A percentile compares a stretch with the other conserved stretches of the same genome.
These are phyloP conservation scores for Cyberlindnera euphorbiiphila DNA, from an alignment of 805 yeast genomes.

Conservation along the genomic window DNA sequence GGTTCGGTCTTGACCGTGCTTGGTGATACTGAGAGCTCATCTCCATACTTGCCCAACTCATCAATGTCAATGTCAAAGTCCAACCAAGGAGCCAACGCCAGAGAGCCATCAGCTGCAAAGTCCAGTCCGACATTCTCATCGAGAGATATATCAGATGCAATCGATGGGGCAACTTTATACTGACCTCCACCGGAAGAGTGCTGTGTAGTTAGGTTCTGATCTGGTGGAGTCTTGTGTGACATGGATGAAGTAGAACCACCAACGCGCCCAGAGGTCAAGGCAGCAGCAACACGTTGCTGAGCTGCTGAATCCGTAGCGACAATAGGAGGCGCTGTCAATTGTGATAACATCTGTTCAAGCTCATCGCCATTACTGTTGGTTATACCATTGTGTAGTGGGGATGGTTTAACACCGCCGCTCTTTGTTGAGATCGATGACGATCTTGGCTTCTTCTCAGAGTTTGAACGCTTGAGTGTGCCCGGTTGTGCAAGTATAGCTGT, in stretches of 20 bases:
- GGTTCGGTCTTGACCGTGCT: constrained; percentile 2
- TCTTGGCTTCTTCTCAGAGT: constrained; percentile 16
- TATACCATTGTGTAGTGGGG: constrained; percentile 15
- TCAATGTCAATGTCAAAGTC: constrained; percentile 36
- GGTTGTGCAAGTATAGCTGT: constrained; percentile 46
- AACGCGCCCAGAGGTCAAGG: not conserved
- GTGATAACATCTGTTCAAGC: constrained; percentile 27
- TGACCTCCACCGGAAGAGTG: not conserved
- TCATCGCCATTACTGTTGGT: constrained; percentile 13
- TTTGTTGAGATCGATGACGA: constrained; percentile 8
- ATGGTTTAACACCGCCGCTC: constrained; percentile 10
- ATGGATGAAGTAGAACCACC: constrained; percentile 7
- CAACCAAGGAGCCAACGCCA: constrained; percentile 68
- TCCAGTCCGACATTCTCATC: constrained; percentile 38
- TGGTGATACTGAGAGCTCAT: constrained; percentile 7
- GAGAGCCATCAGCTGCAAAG: constrained; percentile 78
- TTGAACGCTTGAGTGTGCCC: constrained; percentile 11
- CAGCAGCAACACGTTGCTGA: constrained; percentile 11
- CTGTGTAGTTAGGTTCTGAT: constrained; percentile 5
- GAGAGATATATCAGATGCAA: constrained; percentile 9
- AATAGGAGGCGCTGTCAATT: constrained; percentile 28
- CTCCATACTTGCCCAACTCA: constrained; percentile 13
- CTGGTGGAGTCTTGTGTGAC: constrained; percentile 14
- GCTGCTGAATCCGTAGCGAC: constrained; percentile 12
- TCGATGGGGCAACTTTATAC: constrained; percentile 11